These are phyloP conservation scores for Boletus coccyginus DNA, from an alignment of 768 basidiomycete species.

Conservation along the genomic window DNA sequence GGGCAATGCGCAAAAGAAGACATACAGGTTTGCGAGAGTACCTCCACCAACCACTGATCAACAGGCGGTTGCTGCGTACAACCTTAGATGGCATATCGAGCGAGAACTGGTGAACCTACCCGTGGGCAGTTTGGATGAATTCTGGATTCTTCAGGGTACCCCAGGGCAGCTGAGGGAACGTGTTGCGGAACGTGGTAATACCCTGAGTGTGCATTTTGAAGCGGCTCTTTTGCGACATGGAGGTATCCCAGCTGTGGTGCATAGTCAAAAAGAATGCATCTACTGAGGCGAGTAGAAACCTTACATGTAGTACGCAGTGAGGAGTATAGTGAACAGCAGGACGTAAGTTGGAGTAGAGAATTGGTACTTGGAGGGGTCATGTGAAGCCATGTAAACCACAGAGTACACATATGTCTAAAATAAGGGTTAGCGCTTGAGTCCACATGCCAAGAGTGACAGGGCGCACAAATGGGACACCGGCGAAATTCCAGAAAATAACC, in stretches of 20 bases:
- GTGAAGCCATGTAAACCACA: constrained; percentile 96
- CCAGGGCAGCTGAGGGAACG: constrained; percentile 93
- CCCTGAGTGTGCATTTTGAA: constrained; percentile 98
- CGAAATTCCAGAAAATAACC: constrained; percentile 98
- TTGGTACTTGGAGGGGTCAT: constrained; percentile 81
- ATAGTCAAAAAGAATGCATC: not conserved
- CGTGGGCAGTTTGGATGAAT: constrained; percentile 91
- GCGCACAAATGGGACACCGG: constrained; percentile 86
- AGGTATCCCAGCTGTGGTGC: constrained; percentile 74
- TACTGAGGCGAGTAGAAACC: constrained; percentile 17
- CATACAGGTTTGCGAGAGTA: constrained; percentile 89
- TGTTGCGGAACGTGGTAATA: constrained; percentile 77
- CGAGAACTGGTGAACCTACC: constrained; percentile 41
- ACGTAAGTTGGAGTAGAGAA: constrained; percentile 80
- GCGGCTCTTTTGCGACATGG: constrained; percentile 95
- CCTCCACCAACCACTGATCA: constrained; percentile 93
- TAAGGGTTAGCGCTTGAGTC: not conserved
- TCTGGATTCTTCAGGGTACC: constrained; percentile 81
- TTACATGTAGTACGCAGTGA: constrained; percentile 85
- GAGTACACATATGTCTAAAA: constrained; percentile 92
- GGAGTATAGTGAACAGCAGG: constrained; percentile 68
- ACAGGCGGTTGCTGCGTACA: constrained; percentile 72
- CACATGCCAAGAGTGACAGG: not conserved
- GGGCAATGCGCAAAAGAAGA: constrained; percentile 3
- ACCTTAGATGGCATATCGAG: constrained; percentile 5